A percentile compares a stretch with the other conserved stretches of the same genome.
Evolutionary conservation across 805 yeast species (phyloP).

Genomic region (Peterozyma toletana): DNA sequence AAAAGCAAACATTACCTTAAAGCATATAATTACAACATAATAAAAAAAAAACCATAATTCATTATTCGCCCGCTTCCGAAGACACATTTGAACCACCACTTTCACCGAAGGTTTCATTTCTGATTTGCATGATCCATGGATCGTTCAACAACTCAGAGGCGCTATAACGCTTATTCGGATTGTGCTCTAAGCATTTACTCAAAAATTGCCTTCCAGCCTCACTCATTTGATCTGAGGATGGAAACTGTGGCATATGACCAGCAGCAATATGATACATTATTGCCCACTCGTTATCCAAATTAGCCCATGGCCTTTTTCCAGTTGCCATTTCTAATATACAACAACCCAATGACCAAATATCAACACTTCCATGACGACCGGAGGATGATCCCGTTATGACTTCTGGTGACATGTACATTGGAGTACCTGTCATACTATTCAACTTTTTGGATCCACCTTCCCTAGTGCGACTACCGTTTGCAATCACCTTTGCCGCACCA

Average conservation of each 20-base stretch:
- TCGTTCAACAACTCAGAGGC: constrained; percentile 82
- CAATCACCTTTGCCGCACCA: constrained; percentile 92
- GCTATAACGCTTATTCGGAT: constrained; percentile 71
- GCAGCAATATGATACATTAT: constrained; percentile 98
- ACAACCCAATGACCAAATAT: constrained; percentile 97
- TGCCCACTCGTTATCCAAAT: constrained; percentile 95
- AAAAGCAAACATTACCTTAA: background rate
- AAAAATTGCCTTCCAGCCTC: constrained; percentile 66
- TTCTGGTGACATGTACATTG: constrained; percentile 99
- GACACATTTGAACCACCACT: constrained; percentile 14
- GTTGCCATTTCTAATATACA: constrained; percentile 95
- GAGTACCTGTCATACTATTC: constrained; percentile 78
- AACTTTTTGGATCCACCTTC: constrained; percentile 17
- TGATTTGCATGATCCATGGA: constrained; percentile 79
- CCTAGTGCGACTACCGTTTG: constrained; percentile 38
- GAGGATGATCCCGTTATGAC: constrained; percentile 71
- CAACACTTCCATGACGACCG: constrained; percentile 61
- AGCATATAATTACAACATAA: background rate
- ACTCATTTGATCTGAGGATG: constrained; percentile 71
- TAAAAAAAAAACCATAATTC: background rate
- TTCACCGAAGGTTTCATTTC: constrained; percentile 61
- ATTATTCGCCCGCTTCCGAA: constrained; percentile 7
- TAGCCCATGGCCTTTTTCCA: constrained; percentile 94
- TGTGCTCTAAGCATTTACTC: constrained; percentile 69
- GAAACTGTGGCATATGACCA: constrained; percentile 84